Base-by-base conservation (phyloP, 805 yeast genomes). In the Vanderwaltozyma tropicalis region DNA sequence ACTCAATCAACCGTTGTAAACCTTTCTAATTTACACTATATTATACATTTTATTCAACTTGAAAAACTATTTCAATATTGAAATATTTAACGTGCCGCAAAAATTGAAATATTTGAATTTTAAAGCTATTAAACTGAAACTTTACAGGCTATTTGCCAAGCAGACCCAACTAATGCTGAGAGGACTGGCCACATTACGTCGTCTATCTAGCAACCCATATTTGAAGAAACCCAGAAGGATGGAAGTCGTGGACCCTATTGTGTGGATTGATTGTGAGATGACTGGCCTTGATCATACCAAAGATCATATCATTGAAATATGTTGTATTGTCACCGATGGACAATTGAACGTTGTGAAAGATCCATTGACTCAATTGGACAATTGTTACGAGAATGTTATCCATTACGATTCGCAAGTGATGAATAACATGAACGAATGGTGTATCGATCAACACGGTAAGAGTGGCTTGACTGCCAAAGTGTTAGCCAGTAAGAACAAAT, bases 201-300 rank as follows among this genome's bases (percentile, higher is more conserved):
- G 27, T 8, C 9, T 24, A 8, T 24, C 8, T 24, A 7, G 29
- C 16, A 27, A 15, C 13, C 29, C 29, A 10, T 27, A 27, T 27
- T 5, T 27, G 8, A 14, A 4, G 5, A 27, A 27, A 25, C 10
- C 5, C n/a, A 12, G 11, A 44, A 56, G 20, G 10, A 11, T 29
- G 10, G 5, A 3, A 15, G 27, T 38, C 13, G 20, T 18, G n/a
- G 16, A 61, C 33, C 72, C 72, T 6, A 67, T 89, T 15, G 94
- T 92, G 4, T 92, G 98, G 98, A 71, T 92, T 14, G 98, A 92
- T 62, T 92, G 97, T 61, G 98, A 92, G 58, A 92, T 92, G 98
- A 92, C 99, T 0, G 99, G 99, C 0, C 64, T 92, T 28, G 81
- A 89, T 49, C 76, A 78, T n/a, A 59, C 63, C 34, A 67, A 69